Conservation (phyloP, 345 rosid genomes). For the Anastatica hierochuntica region DNA sequence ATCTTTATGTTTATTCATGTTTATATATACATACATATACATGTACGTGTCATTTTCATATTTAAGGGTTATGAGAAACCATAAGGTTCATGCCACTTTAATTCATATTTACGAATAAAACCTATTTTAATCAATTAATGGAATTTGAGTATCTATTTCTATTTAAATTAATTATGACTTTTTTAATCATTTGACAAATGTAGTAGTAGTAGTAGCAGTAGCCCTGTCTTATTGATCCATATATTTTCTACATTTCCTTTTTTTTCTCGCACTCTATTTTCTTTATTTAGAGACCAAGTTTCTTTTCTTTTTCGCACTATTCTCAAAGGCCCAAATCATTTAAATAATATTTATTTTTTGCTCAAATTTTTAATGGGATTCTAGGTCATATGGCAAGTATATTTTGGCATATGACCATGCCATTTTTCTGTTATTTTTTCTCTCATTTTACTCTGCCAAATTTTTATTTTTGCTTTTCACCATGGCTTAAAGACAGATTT, state of each 20-base stretch:
- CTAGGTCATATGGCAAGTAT: no score
- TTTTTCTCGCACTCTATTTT: background rate
- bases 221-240: background rate
- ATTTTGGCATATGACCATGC: no score
- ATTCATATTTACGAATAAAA: background rate
- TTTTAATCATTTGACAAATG: background rate
- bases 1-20: background rate
- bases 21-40: slow-evolving; percentile 2
- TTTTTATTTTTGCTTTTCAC: no score
- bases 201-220: no score
- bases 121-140: background rate
- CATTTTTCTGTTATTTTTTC: no score
- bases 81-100: slow-evolving; percentile 22
- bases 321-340: background rate
- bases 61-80: slow-evolving; percentile 8
- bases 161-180: background rate
- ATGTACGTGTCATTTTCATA: slow-evolving; percentile 4
- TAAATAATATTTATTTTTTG: no score
- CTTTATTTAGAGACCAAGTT: background rate
- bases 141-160: background rate
- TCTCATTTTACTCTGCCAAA: no score
- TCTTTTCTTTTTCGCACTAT: background rate
- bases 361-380: no score
- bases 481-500: no score
- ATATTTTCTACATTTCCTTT: background rate